phyloP scores from a whole-genome alignment of 2,329 filamentous ascomycete species.

The Drechmeria coniospora region DNA sequence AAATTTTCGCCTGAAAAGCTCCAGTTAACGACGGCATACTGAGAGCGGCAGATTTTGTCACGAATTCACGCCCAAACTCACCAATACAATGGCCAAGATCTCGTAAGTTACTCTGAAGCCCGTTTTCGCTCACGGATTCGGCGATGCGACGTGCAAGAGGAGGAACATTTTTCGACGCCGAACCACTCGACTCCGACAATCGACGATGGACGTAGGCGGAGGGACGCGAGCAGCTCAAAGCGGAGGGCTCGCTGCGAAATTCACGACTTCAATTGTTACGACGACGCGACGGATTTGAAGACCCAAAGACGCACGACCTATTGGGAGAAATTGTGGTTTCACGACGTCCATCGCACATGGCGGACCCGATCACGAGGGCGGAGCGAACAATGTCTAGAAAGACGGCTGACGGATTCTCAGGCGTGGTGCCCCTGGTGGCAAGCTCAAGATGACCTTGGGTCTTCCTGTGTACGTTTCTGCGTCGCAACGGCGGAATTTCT shows the following conservation, averaged over 20 bases:
- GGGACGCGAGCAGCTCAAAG: too few relatives aligned
- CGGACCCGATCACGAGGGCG: too few relatives aligned
- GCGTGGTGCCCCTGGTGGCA: constrained; percentile 94
- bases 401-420: constrained; percentile 19
- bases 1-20: constrained; percentile 20
- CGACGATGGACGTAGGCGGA: constrained; percentile 1
- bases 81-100: constrained; percentile 46
- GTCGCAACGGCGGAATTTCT: too few relatives aligned
- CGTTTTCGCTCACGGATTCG: constrained; percentile 7
- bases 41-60: constrained; percentile 21
- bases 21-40: constrained; percentile 20
- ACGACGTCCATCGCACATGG: constrained; percentile 2
- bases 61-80: constrained; percentile 27
- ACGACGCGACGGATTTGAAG: too few relatives aligned
- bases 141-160: constrained; percentile 8
- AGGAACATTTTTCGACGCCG: constrained; percentile 5
- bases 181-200: constrained; percentile 1
- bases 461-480: constrained; percentile 83
- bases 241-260: neutral
- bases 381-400: constrained; percentile 1
- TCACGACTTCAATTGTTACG: too few relatives aligned
- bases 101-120: constrained; percentile 33
- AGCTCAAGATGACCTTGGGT: constrained; percentile 99
- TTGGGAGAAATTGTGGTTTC: too few relatives aligned
- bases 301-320: too few relatives aligned